Evolutionary conservation across 441 rosid genomes (phyloP).

Genomic region (Monsonia emarginata): DNA sequence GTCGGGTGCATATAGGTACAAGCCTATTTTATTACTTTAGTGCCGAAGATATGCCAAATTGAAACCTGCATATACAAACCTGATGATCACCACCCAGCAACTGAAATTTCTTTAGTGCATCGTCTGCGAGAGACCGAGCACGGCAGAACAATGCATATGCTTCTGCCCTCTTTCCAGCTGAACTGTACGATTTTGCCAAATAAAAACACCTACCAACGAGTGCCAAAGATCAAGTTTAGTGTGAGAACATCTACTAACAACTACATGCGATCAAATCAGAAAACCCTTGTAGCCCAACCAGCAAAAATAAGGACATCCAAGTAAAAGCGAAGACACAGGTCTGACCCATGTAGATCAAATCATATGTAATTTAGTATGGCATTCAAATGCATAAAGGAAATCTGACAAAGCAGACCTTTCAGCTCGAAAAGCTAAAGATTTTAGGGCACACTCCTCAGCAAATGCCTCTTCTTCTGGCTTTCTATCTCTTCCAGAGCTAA

Average conservation of each 20-base stretch:
- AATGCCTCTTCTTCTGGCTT: slow-evolving; percentile 80
- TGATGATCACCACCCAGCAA: slow-evolving; percentile 27
- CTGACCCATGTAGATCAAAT: not conserved
- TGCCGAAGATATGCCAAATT: not conserved
- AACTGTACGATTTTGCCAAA: slow-evolving; percentile 73
- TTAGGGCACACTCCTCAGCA: slow-evolving; percentile 62
- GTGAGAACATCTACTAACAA: not conserved
- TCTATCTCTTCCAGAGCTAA: slow-evolving; percentile 90
- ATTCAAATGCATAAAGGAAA: not conserved
- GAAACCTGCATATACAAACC: slow-evolving; percentile 22
- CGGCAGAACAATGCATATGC: slow-evolving; percentile 66
- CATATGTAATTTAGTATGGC: not conserved
- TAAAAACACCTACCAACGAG: slow-evolving; percentile 68
- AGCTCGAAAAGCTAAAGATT: slow-evolving; percentile 72
- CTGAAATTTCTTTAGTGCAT: slow-evolving; percentile 52
- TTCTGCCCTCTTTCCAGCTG: slow-evolving; percentile 84
- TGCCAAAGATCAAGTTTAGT: slow-evolving; percentile 8
- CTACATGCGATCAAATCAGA: not conserved
- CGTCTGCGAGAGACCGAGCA: slow-evolving; percentile 65
- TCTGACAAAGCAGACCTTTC: slow-evolving; percentile 45
- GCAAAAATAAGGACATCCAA: not conserved
- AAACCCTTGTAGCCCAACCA: not conserved
- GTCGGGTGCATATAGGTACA: not conserved
- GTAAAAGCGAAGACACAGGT: not conserved
- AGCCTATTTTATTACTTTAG: not conserved